phyloP scores from a whole-genome alignment of 2,329 filamentous ascomycete genomes.

The Pyricularia pennisetigena region DNA sequence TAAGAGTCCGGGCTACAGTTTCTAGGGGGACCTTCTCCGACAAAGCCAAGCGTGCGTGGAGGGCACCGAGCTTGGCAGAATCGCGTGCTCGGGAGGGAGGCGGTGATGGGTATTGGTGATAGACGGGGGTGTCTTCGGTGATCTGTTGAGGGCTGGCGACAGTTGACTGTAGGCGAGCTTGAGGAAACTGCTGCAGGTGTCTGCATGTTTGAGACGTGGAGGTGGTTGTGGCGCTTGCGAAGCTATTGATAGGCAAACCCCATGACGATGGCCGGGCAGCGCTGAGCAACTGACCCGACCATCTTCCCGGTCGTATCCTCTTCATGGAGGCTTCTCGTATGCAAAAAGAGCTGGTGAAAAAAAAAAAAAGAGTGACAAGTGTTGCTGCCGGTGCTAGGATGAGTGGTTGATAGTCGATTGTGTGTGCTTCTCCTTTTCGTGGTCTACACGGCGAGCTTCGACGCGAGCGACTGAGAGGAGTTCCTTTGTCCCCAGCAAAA shows the following conservation, averaged over 20 bases:
- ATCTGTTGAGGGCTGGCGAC: slow-evolving; percentile 3
- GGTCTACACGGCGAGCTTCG: background rate
- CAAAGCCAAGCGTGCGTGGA: slow-evolving; percentile 81
- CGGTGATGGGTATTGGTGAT: slow-evolving; percentile 54
- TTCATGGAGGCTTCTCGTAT: slow-evolving; percentile 34
- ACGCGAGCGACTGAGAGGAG: background rate
- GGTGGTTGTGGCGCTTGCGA: slow-evolving; percentile 1
- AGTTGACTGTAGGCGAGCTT: slow-evolving; percentile 11
- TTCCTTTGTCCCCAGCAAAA: slow-evolving; percentile 5
- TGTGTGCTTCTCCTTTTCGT: slow-evolving; percentile 6
- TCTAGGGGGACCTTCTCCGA: slow-evolving; percentile 73
- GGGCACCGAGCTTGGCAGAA: slow-evolving; percentile 84
- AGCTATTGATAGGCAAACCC: slow-evolving; percentile 6
- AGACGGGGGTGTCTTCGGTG: slow-evolving; percentile 7
- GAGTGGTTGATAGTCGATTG: background rate
- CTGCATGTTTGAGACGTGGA: slow-evolving; percentile 1
- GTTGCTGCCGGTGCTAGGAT: background rate
- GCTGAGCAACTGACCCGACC: slow-evolving; percentile 47
- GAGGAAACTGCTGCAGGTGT: slow-evolving; percentile 6
- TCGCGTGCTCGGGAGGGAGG: slow-evolving; percentile 52
- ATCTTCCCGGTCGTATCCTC: slow-evolving; percentile 50
- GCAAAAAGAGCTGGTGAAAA: background rate
- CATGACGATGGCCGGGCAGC: slow-evolving; percentile 31
- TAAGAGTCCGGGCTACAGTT: slow-evolving; percentile 75
- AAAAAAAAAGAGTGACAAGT: background rate